phyloP scores from a whole-genome alignment of 164 flowering plant genomes.

The Umbellularia californica region DNA sequence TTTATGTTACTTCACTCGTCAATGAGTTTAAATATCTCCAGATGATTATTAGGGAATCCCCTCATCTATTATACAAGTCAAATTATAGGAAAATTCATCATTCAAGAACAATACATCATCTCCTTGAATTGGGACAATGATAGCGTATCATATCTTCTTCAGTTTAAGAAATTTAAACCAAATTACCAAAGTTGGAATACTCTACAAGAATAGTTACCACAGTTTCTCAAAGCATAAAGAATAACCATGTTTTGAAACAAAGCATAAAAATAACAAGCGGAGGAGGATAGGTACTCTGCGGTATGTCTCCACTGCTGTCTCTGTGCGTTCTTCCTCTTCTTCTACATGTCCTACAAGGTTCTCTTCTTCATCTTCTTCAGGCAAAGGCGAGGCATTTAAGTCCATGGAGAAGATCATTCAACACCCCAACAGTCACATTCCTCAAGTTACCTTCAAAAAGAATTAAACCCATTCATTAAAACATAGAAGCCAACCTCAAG shows the following conservation, averaged over 20 bases:
- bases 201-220: not conserved
- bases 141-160: no score
- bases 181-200: not conserved
- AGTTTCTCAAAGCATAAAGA: not conserved
- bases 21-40: no score
- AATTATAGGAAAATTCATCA: no score
- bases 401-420: constrained; percentile 74
- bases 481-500: no score
- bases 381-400: constrained; percentile 80
- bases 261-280: not conserved
- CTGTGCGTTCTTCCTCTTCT: constrained; percentile 51
- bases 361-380: constrained; percentile 85
- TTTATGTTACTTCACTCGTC: no score
- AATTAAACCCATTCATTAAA: no score
- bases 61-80: not conserved
- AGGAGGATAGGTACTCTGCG: constrained; percentile 55
- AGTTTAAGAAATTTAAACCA: not conserved
- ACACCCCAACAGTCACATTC: constrained; percentile 23
- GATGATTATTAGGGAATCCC: not conserved
- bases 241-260: not conserved
- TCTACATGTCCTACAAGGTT: constrained; percentile 42
- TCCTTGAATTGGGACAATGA: no score
- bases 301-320: constrained; percentile 55
- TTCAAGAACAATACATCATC: no score
- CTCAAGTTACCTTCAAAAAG: not conserved